Conservation (phyloP, 1,284 basidiomycete genomes). For the Boletus sp. region DNA sequence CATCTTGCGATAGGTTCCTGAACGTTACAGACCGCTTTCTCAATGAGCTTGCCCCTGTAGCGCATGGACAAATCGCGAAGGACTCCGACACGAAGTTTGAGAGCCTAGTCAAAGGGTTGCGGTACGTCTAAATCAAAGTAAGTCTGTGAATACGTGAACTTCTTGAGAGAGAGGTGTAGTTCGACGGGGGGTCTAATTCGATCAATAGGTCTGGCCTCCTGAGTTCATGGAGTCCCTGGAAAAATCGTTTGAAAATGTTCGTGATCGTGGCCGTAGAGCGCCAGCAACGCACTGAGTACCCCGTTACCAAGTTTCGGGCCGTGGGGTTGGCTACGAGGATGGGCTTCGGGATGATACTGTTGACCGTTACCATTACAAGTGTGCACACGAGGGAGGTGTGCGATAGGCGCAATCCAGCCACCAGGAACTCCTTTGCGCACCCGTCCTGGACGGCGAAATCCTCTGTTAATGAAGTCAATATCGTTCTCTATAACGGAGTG, state of each 20-base stretch:
- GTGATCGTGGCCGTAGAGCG: conserved; percentile 51
- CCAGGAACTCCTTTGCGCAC: conserved; percentile 26
- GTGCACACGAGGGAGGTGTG: conserved; percentile 9
- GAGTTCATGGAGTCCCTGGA: conserved; percentile 89
- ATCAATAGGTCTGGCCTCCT: conserved; percentile 83
- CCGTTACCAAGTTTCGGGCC: conserved; percentile 43
- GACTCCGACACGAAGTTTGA: conserved; percentile 83
- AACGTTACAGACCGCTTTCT: conserved; percentile 89
- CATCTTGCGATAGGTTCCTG: conserved; percentile 63
- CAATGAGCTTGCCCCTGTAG: conserved; percentile 75
- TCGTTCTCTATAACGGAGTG: conserved; percentile 19
- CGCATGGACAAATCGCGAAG: conserved; percentile 72
- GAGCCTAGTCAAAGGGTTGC: conserved; percentile 79
- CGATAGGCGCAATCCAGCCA: conserved; percentile 23
- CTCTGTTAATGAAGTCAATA: conserved; percentile 3
- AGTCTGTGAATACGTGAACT: conserved; percentile 17
- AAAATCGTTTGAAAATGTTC: conserved; percentile 70
- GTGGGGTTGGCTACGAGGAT: conserved; percentile 12
- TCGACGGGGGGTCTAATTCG: background rate
- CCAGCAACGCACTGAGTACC: conserved; percentile 55
- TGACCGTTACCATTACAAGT: background rate
- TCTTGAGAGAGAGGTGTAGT: background rate
- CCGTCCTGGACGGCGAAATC: conserved; percentile 12
- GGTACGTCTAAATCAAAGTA: conserved; percentile 81
- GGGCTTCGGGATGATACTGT: conserved; percentile 23